Percentiles rank a stretch among this genome's conserved stretches.
Evolutionary conservation across 2,329 filamentous ascomycete species (phyloP).

Genomic region (Diaporthe citri): DNA sequence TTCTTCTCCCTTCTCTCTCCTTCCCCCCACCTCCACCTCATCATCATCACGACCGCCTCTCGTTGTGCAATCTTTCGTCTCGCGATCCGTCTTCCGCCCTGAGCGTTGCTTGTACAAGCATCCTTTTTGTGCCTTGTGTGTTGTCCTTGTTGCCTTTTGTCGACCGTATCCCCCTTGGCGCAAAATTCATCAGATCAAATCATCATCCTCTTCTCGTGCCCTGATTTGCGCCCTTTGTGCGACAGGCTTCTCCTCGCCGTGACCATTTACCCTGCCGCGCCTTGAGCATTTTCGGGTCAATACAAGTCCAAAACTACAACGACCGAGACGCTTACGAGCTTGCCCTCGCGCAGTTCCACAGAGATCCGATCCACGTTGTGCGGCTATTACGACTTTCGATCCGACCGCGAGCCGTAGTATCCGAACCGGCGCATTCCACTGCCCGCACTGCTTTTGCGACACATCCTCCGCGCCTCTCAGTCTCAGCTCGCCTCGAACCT

Average conservation of each 20-base stretch:
- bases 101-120: slow-evolving; percentile 40
- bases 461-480: slow-evolving; percentile 1
- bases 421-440: slow-evolving; percentile 27
- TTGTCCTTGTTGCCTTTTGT: slow-evolving; percentile 25
- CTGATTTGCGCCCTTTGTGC: slow-evolving; percentile 34
- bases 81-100: slow-evolving; percentile 36
- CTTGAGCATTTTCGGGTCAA: slow-evolving; percentile 4
- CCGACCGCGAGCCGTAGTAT: slow-evolving; percentile 27
- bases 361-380: slow-evolving; percentile 25
- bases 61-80: slow-evolving; percentile 36
- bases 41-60: slow-evolving; percentile 31
- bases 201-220: slow-evolving; percentile 30
- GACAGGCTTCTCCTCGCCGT: slow-evolving; percentile 26
- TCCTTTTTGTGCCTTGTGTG: slow-evolving; percentile 37
- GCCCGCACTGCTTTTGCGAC: slow-evolving; percentile 15
- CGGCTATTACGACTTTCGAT: slow-evolving; percentile 31
- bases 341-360: slow-evolving; percentile 29
- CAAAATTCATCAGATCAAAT: slow-evolving; percentile 32
- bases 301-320: slow-evolving; percentile 13
- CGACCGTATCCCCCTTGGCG: slow-evolving; percentile 30
- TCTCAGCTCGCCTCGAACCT: slow-evolving; percentile 13
- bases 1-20: slow-evolving; percentile 30
- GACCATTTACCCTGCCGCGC: slow-evolving; percentile 12
- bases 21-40: slow-evolving; percentile 1
- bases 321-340: slow-evolving; percentile 13